Base-by-base conservation (phyloP, 164 flowering plant genomes). In the Annona squamosa region DNA sequence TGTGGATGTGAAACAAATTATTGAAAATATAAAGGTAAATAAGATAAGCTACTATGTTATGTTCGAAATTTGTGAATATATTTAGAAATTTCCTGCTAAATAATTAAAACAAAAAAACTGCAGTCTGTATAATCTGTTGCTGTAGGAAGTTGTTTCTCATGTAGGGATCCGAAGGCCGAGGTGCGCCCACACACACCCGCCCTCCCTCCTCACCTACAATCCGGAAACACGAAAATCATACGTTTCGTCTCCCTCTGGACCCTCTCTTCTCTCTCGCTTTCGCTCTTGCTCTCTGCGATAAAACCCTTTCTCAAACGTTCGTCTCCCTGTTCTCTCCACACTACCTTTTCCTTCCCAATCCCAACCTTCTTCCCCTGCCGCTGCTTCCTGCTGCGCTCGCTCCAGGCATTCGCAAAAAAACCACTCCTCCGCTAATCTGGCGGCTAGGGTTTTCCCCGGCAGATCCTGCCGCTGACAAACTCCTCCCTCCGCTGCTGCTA, bases 371-470 rank as follows among this genome's bases (percentile, higher is more conserved):
- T 66, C n/a, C 13, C 67, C 3, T 10, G 18, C 66, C 66, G 18
- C 3, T 66, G 3, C n/a, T 16, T 2, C 42, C 42, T 41, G 13
- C 45, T 2, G 12, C 57, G 2, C 59, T 9, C 48, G 16, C 17
- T 42, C 43, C 16, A 17, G 9, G 68, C 44, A 41, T 66, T 66
- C 56, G 37, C 37, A 26, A 26, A 12, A 56, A 68, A 46, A 68
- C 46, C 56, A n/a, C 70, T 68, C 6, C 10, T 12, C 26, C 45
- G 9, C 13, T 57, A 79, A 77, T 57, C 66, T 66, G 43, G 79
- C 82, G 84, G 84, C 83, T 85, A 79, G 83, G 86, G 78, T 83
- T 85, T 82, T 75, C 68, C n/a, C 46, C 10, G 2, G 65, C 19
- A 69, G 72, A 75, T 72, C 76, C 73, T 63, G 71, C 48, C 67